Evolutionary conservation across 2,329 filamentous ascomycete species (phyloP).

Genomic region (Fusarium sp.): DNA sequence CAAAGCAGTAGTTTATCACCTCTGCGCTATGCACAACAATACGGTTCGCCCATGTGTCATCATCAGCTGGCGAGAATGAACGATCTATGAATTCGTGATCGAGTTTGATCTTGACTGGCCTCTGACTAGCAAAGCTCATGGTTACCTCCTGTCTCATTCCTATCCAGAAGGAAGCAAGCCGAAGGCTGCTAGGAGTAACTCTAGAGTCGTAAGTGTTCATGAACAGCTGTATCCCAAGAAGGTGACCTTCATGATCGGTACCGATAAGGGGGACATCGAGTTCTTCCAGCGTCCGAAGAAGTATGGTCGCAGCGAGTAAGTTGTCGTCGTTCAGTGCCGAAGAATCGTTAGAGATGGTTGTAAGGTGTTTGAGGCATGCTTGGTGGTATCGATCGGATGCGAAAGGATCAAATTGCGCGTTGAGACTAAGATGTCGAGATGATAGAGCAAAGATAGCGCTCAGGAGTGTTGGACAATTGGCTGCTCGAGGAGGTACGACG

Average conservation of each 20-base stretch:
- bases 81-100: constrained; percentile 65
- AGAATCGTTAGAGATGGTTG: constrained; percentile 60
- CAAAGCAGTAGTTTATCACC: constrained; percentile 73
- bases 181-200: constrained; percentile 50
- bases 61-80: constrained; percentile 61
- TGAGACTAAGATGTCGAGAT: constrained; percentile 63
- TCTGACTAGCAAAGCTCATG: constrained; percentile 63
- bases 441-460: constrained; percentile 70
- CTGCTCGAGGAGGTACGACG: constrained; percentile 66
- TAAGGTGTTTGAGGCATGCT: constrained; percentile 64
- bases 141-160: constrained; percentile 72
- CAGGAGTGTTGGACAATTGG: constrained; percentile 63
- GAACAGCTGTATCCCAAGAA: constrained; percentile 62
- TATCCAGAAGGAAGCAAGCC: constrained; percentile 69
- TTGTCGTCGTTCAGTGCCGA: constrained; percentile 62
- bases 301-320: constrained; percentile 67
- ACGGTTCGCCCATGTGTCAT: constrained; percentile 71
- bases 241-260: constrained; percentile 61
- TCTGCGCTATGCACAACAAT: constrained; percentile 74
- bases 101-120: constrained; percentile 63
- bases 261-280: constrained; percentile 59
- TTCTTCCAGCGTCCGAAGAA: constrained; percentile 69
- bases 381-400: constrained; percentile 67
- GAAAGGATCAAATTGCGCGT: constrained; percentile 60
- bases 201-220: constrained; percentile 57